Evolutionary conservation across 83 land plant genomes (phyloP).

Genomic region (Picea abies): DNA sequence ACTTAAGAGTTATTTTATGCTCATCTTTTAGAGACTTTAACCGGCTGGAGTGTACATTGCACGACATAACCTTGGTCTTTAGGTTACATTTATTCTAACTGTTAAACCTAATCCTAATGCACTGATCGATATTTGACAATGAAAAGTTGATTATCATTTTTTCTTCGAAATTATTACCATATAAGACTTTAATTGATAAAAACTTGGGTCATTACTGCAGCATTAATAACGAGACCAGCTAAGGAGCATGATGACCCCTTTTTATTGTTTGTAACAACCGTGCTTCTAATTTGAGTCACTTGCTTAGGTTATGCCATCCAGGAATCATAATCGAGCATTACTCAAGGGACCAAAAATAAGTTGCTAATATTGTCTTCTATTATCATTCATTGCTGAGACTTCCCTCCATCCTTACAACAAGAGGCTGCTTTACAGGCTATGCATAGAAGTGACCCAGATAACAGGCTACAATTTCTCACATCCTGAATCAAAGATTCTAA

Average conservation of each 20-base stretch:
- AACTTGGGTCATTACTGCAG: background rate
- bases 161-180: background rate
- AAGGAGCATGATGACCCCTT: background rate
- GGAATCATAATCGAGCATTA: background rate
- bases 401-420: background rate
- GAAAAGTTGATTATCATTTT: background rate
- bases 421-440: background rate
- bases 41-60: background rate
- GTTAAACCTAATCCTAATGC: background rate
- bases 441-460: background rate
- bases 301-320: background rate
- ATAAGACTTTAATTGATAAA: background rate
- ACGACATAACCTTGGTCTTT: background rate
- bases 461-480: background rate
- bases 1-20: background rate
- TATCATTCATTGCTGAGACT: constrained; percentile 11
- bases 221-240: background rate
- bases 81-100: background rate
- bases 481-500: background rate
- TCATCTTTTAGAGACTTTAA: background rate
- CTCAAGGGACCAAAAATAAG: background rate
- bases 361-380: background rate
- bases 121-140: background rate
- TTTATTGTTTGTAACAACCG: background rate
- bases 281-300: background rate